Evolutionary conservation across 768 basidiomycete genomes (phyloP), one percentile per base, ranked within the genome.

Genomic region (Mycena pura): DNA sequence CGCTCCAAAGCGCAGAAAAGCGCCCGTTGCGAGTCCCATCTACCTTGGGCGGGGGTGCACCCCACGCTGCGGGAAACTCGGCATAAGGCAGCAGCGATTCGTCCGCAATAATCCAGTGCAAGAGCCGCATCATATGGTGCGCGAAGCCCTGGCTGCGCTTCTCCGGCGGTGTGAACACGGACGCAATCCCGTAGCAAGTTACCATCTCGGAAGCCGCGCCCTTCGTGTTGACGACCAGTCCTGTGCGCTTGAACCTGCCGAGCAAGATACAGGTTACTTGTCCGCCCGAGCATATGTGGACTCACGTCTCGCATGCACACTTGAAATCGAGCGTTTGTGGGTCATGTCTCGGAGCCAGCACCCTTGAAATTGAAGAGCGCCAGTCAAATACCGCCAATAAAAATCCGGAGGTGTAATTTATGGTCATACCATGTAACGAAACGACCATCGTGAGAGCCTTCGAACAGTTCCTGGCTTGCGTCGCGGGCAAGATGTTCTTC

Each of bases 291-390:
- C 0, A 24, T 27, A 55, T 19, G 44, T 38, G 10, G 15, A 76
- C 80, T 68, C 65, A 89, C 88, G 85, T 88, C 75, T 86, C 83
- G 66, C 86, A 88, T 19, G 86, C 80, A 66, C 82, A 87, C 67
- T 83, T 69, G 67, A 87, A 88, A 49, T 85, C 78, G 5, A 87
- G 62, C 2, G 84, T 80, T 5, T 73, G 70, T 0, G 86, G 82
- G 54, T 84, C 70, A 46, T 77, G 74, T 45, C 86, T 76, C 2
- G 82, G 83, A 29, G 82, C 85, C 14, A 90, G 74, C 8, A 89
- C 82, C 88, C 87, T 88, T 54, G 31, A n/a, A n/a, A n/a, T n/a
- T n/a, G n/a, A n/a, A n/a, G 40, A 28, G 10, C 39, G 29, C 49
- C 41, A 48, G 36, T 57, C 28, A 27, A 59, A 27, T 13, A 31